phyloP scores from a whole-genome alignment of 148 eudicot species.

The Persicaria maculosa region DNA sequence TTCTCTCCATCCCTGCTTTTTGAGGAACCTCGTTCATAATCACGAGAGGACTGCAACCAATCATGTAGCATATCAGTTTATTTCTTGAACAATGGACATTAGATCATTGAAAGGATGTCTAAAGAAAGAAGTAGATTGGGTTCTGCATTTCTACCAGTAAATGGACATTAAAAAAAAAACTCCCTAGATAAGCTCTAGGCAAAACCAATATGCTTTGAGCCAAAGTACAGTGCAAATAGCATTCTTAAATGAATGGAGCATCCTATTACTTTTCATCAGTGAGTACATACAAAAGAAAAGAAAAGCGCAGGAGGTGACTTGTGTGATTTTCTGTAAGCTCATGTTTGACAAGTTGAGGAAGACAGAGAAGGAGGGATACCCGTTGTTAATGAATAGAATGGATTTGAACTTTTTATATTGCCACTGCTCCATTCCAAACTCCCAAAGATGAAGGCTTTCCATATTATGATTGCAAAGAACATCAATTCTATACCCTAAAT shows the following conservation, averaged over 20 bases:
- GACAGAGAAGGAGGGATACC: too few species aligned
- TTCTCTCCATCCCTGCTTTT: conserved; percentile 38
- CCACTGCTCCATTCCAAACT: not conserved
- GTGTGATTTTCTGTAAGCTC: too few species aligned
- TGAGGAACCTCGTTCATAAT: conserved; percentile 48
- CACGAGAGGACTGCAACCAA: conserved; percentile 53
- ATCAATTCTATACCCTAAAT: not conserved
- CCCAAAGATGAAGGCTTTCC: not conserved
- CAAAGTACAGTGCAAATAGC: not conserved
- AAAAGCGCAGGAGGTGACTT: not conserved
- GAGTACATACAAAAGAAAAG: not conserved
- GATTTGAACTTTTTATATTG: not conserved
- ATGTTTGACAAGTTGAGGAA: too few species aligned
- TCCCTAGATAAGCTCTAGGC: not conserved
- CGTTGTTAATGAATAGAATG: too few species aligned
- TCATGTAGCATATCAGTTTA: not conserved
- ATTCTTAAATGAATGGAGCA: not conserved
- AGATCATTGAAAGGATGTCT: not conserved
- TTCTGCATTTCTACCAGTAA: not conserved
- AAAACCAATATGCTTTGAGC: not conserved
- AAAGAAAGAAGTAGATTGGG: not conserved
- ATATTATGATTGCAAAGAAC: not conserved
- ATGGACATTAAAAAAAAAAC: not conserved
- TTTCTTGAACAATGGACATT: not conserved
- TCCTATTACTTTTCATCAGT: not conserved